Evolutionary conservation across 2,329 filamentous ascomycete species (phyloP).

Genomic region (Fusarium pseudonygamai): DNA sequence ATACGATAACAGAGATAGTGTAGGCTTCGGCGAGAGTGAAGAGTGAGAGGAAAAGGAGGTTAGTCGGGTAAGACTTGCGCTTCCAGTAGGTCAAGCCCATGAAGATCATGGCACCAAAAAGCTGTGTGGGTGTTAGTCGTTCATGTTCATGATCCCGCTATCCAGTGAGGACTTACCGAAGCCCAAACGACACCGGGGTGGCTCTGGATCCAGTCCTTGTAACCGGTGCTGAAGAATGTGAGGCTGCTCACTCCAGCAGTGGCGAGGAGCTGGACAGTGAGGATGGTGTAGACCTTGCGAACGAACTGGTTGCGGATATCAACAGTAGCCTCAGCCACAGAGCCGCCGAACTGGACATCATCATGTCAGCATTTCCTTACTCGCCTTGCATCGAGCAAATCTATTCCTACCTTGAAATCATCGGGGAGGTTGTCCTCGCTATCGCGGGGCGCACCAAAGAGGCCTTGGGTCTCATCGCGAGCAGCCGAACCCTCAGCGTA

Average conservation of each 20-base stretch:
- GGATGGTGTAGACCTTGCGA: slow-evolving; percentile 96
- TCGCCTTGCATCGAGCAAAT: background rate
- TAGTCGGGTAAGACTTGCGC: slow-evolving; percentile 93
- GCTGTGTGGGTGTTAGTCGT: slow-evolving; percentile 50
- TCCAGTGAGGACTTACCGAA: slow-evolving; percentile 63
- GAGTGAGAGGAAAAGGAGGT: slow-evolving; percentile 87
- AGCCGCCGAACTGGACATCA: slow-evolving; percentile 79
- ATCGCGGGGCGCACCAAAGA: slow-evolving; percentile 74
- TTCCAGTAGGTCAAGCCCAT: slow-evolving; percentile 94
- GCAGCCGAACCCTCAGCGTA: slow-evolving; percentile 70
- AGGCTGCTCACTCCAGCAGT: slow-evolving; percentile 83
- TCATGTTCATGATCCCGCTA: background rate
- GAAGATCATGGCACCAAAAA: slow-evolving; percentile 84
- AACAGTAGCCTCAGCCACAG: slow-evolving; percentile 90
- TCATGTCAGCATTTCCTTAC: slow-evolving; percentile 22
- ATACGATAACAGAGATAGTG: slow-evolving; percentile 89
- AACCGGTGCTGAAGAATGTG: slow-evolving; percentile 83
- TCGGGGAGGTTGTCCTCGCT: slow-evolving; percentile 94
- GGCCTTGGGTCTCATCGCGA: slow-evolving; percentile 63
- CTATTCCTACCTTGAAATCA: slow-evolving; percentile 82
- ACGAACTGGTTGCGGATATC: slow-evolving; percentile 98
- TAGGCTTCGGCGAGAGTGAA: slow-evolving; percentile 96
- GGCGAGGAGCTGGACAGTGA: slow-evolving; percentile 91
- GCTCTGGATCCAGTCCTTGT: slow-evolving; percentile 87
- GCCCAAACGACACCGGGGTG: slow-evolving; percentile 87